A percentile compares a stretch with the other conserved stretches of the same genome.
phyloP scores from a whole-genome alignment of 371 early-diverging fungal genomes.

The Entomophthora muscae region DNA sequence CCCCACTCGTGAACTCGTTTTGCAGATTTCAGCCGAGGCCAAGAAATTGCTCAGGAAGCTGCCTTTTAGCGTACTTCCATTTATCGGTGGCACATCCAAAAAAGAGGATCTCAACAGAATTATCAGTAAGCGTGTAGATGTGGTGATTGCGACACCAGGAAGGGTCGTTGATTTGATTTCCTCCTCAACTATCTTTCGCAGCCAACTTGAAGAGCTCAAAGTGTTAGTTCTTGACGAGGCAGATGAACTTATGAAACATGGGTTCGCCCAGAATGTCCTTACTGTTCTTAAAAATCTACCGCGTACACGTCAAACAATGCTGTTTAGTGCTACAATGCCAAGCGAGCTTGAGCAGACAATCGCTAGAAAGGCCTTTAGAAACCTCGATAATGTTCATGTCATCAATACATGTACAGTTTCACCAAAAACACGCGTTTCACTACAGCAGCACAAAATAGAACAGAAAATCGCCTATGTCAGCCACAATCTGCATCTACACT shows the following conservation, averaged over 20 bases:
- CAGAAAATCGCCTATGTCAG: background rate
- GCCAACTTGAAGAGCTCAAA: slow-evolving; percentile 36
- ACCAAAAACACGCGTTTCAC: background rate
- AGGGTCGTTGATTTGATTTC: slow-evolving; percentile 73
- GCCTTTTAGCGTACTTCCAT: slow-evolving; percentile 48
- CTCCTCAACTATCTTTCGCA: slow-evolving; percentile 31
- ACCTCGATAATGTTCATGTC: background rate
- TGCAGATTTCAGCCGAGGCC: slow-evolving; percentile 83
- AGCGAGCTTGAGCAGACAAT: background rate
- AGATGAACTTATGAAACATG: slow-evolving; percentile 95
- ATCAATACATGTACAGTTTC: background rate
- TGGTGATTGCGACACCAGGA: slow-evolving; percentile 94
- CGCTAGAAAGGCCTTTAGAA: background rate
- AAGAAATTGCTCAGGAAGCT: slow-evolving; percentile 35
- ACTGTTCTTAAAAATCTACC: slow-evolving; percentile 63
- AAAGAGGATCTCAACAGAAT: slow-evolving; percentile 16
- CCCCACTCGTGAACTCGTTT: slow-evolving; percentile 95
- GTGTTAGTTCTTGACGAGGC: slow-evolving; percentile 93
- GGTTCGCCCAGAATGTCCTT: slow-evolving; percentile 85
- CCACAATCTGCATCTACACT: background rate
- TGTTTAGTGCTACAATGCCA: slow-evolving; percentile 97
- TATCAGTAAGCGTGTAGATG: slow-evolving; percentile 55
- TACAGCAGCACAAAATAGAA: background rate
- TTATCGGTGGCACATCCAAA: slow-evolving; percentile 77
- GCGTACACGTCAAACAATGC: slow-evolving; percentile 75